Conservation (phyloP, 495 filamentous ascomycete genomes). For the Talaromyces nanjingensis region DNA sequence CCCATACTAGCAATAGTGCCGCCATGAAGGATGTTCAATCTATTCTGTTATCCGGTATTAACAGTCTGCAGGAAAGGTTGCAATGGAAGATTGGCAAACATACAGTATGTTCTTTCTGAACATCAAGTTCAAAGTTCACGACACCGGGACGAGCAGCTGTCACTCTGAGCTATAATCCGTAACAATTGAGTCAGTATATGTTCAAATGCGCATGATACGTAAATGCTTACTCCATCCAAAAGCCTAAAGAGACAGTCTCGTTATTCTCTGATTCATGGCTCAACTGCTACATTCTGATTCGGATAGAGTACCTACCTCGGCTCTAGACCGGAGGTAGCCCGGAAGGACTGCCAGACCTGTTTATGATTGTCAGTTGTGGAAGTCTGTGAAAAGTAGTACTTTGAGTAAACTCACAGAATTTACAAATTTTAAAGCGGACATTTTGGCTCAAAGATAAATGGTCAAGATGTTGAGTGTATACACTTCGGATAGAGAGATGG, state of each 20-base stretch:
- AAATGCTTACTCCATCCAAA: constrained; percentile 29
- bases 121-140: constrained; percentile 82
- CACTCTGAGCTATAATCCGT: constrained; percentile 59
- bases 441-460: constrained; percentile 13
- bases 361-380: constrained; percentile 8
- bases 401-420: constrained; percentile 39
- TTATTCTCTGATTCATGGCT: neutral
- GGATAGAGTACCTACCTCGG: constrained; percentile 53
- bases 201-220: neutral
- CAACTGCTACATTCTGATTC: neutral
- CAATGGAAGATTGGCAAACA: constrained; percentile 9
- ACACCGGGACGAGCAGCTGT: constrained; percentile 67
- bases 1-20: constrained; percentile 93
- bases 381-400: neutral
- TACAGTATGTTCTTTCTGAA: constrained; percentile 85
- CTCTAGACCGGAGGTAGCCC: constrained; percentile 76
- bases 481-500: neutral
- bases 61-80: neutral
- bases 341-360: constrained; percentile 77
- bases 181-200: constrained; percentile 6
- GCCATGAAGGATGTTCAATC: constrained; percentile 84
- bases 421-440: constrained; percentile 57
- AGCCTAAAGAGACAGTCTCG: constrained; percentile 21
- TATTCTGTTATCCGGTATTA: constrained; percentile 52
- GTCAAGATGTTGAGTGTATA: neutral